Evolutionary conservation across 2,329 filamentous ascomycete species (phyloP).

Genomic region (Aurifilum marmelostoma): DNA sequence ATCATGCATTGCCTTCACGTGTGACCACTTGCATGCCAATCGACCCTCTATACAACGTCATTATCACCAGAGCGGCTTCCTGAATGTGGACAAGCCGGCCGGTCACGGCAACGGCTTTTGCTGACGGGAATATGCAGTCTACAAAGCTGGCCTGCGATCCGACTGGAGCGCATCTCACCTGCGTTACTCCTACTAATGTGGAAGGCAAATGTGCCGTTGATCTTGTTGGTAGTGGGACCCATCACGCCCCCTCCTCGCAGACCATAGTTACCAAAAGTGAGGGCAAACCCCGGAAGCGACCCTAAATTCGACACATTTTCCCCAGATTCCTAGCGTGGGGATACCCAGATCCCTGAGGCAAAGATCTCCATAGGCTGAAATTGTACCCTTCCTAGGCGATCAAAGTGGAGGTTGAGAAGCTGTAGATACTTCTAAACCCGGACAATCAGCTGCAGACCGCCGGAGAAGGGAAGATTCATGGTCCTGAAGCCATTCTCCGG

Average conservation of each 20-base stretch:
- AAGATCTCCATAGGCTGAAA: background rate
- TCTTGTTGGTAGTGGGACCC: constrained; percentile 12
- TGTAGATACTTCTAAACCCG: background rate
- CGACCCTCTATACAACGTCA: constrained; percentile 8
- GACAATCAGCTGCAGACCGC: constrained; percentile 34
- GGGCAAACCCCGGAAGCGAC: too few species aligned
- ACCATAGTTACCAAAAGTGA: background rate
- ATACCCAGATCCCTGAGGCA: constrained; percentile 7
- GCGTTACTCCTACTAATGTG: too few species aligned
- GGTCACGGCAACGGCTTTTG: background rate
- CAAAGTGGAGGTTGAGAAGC: background rate
- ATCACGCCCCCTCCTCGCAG: background rate
- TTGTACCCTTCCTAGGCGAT: background rate
- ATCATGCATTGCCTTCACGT: background rate
- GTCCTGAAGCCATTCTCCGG: constrained; percentile 46
- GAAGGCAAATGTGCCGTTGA: constrained; percentile 3
- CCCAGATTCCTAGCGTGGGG: constrained; percentile 13
- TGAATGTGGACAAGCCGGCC: constrained; percentile 18
- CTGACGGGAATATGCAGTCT: background rate
- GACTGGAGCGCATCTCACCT: constrained; percentile 25
- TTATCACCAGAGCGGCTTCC: constrained; percentile 17
- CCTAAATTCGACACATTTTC: constrained; percentile 1
- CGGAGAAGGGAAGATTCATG: constrained; percentile 32
- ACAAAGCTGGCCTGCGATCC: background rate
- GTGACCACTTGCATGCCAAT: background rate